A percentile compares a stretch with the other conserved stretches of the same genome.
These are phyloP conservation scores for Sporothrix brasiliensis DNA, from an alignment of 2,329 filamentous ascomycete species.

Conservation along the genomic window DNA sequence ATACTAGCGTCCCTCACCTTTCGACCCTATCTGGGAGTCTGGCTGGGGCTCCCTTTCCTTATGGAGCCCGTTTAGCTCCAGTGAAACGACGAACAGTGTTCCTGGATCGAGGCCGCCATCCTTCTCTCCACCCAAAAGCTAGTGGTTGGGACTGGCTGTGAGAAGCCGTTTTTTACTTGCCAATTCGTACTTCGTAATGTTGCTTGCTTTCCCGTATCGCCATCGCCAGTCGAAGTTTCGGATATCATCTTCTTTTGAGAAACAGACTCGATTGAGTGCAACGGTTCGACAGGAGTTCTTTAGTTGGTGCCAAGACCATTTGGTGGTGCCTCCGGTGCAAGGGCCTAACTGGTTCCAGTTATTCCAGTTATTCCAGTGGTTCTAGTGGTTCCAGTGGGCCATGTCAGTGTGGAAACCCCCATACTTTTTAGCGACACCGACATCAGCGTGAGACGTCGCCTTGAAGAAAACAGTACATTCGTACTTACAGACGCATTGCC, in stretches of 20 bases:
- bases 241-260: background rate
- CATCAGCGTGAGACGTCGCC: background rate
- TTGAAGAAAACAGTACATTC: background rate
- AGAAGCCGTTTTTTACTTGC: background rate
- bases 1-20: slow-evolving; percentile 17
- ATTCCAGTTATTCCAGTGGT: background rate
- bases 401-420: slow-evolving; percentile 10
- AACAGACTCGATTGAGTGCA: background rate
- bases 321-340: background rate
- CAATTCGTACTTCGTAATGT: too few relatives aligned
- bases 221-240: too few relatives aligned
- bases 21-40: slow-evolving; percentile 3
- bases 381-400: background rate
- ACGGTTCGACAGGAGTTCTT: background rate
- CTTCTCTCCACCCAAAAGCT: background rate
- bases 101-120: background rate
- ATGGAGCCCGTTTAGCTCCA: background rate
- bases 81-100: slow-evolving; percentile 6
- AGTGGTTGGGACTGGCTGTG: background rate
- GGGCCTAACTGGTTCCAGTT: background rate
- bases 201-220: too few relatives aligned
- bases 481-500: background rate
- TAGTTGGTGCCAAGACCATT: background rate
- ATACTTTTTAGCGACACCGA: slow-evolving; percentile 1
- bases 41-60: background rate